Evolutionary conservation across 768 basidiomycete genomes (phyloP).

Genomic region (Paxillus rubicundulus): DNA sequence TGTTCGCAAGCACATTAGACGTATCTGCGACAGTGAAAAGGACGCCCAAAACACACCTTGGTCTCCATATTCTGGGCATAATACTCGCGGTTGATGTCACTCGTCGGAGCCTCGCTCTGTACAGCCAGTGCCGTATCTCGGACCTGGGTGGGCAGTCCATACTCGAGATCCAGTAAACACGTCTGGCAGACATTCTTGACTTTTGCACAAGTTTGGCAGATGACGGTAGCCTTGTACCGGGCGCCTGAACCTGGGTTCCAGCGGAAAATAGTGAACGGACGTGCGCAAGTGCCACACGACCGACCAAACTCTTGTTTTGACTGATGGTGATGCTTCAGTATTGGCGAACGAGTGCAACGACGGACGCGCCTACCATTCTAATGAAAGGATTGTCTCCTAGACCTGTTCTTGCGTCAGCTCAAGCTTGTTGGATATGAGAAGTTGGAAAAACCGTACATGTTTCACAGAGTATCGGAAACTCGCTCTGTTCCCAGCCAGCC

Average conservation of each 20-base stretch:
- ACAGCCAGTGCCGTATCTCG: slow-evolving; percentile 90
- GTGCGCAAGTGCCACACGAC: slow-evolving; percentile 95
- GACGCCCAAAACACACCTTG: slow-evolving; percentile 47
- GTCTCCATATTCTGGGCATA: slow-evolving; percentile 90
- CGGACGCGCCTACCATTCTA: slow-evolving; percentile 68
- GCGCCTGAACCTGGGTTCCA: slow-evolving; percentile 96
- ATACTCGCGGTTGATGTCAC: slow-evolving; percentile 96
- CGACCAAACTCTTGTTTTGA: slow-evolving; percentile 96
- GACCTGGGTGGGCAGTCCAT: slow-evolving; percentile 94
- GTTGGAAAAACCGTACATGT: slow-evolving; percentile 57
- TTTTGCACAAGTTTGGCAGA: slow-evolving; percentile 97
- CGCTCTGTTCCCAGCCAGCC: slow-evolving; percentile 91
- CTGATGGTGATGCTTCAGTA: slow-evolving; percentile 55
- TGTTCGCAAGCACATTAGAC: slow-evolving; percentile 27
- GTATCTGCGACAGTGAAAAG: neutral
- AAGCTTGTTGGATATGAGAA: neutral
- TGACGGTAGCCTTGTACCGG: slow-evolving; percentile 94
- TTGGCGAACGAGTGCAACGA: neutral
- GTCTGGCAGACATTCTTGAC: slow-evolving; percentile 97
- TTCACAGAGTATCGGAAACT: slow-evolving; percentile 92
- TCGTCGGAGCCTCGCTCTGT: slow-evolving; percentile 86
- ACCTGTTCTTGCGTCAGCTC: slow-evolving; percentile 43
- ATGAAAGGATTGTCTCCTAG: slow-evolving; percentile 90
- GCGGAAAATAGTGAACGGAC: slow-evolving; percentile 95
- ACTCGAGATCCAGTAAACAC: slow-evolving; percentile 94